phyloP scores from a whole-genome alignment of 2,329 filamentous ascomycete genomes.

The Cladophialophora bantiana region DNA sequence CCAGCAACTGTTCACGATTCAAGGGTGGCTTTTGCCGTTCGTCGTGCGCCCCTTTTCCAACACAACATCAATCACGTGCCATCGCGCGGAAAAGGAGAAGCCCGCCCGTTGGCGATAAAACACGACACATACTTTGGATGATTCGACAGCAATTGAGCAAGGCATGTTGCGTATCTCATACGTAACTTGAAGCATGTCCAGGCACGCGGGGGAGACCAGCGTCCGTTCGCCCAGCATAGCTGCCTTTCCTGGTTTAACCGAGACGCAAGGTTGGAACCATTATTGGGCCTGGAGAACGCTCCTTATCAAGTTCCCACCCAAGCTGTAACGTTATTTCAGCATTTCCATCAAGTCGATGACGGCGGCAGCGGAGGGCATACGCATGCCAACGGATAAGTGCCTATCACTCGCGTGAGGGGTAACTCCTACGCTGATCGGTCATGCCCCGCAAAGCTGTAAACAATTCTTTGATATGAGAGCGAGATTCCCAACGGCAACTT shows the following conservation, averaged over 20 bases:
- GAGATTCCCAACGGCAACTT: slow-evolving; percentile 11
- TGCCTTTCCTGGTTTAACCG: slow-evolving; percentile 33
- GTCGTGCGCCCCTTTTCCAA: not conserved
- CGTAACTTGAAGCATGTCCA: slow-evolving; percentile 26
- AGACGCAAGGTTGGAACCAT: slow-evolving; percentile 11
- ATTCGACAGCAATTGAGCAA: slow-evolving; percentile 1
- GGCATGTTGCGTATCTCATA: slow-evolving; percentile 23
- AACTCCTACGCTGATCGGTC: slow-evolving; percentile 9
- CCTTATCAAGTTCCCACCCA: slow-evolving; percentile 34
- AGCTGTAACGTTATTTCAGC: slow-evolving; percentile 22
- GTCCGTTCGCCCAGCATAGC: slow-evolving; percentile 37
- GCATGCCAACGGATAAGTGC: slow-evolving; percentile 22
- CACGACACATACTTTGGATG: slow-evolving; percentile 16
- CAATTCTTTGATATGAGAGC: slow-evolving; percentile 27
- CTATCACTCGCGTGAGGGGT: slow-evolving; percentile 36
- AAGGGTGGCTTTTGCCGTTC: not conserved
- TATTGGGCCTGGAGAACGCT: slow-evolving; percentile 27
- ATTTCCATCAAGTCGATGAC: slow-evolving; percentile 19
- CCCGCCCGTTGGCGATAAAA: slow-evolving; percentile 19
- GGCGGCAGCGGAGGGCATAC: slow-evolving; percentile 12
- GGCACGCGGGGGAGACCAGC: slow-evolving; percentile 25
- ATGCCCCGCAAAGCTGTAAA: slow-evolving; percentile 35
- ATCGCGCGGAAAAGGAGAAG: slow-evolving; percentile 32
- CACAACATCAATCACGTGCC: not conserved
- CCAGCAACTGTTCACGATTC: not conserved